Conservation (phyloP, 2,329 filamentous ascomycete species). For the Akanthomyces muscarius region DNA sequence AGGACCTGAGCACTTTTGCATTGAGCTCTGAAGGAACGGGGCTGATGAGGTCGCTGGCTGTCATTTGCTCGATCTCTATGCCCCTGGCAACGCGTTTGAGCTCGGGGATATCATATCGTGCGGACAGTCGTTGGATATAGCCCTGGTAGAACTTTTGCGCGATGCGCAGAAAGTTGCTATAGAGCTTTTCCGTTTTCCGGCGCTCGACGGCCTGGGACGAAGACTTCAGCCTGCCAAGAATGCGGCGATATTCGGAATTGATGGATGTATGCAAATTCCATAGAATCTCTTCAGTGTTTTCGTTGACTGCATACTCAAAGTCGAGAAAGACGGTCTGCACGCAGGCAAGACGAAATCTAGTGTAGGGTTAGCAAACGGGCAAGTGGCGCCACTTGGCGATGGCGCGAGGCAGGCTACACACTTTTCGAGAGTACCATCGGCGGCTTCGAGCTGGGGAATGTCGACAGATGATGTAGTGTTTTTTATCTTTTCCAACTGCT, state of each 20-base stretch:
- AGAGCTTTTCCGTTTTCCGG: conserved; percentile 77
- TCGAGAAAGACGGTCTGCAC: conserved; percentile 70
- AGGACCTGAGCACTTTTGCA: conserved; percentile 64
- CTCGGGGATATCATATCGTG: conserved; percentile 51
- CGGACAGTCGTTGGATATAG: conserved; percentile 73
- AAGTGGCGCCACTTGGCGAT: conserved; percentile 5
- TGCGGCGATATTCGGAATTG: conserved; percentile 72
- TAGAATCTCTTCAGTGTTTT: conserved; percentile 64
- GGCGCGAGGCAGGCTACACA: conserved; percentile 26
- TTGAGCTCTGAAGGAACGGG: conserved; percentile 48
- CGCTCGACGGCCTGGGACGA: conserved; percentile 56
- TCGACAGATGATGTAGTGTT: conserved; percentile 34
- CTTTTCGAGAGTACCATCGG: conserved; percentile 42
- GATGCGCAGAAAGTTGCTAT: conserved; percentile 79
- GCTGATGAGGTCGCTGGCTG: conserved; percentile 40
- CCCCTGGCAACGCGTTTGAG: conserved; percentile 41
- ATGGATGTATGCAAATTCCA: conserved; percentile 78
- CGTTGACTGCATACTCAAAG: conserved; percentile 59
- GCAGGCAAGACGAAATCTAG: conserved; percentile 66
- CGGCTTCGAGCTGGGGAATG: conserved; percentile 40
- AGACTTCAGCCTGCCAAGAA: conserved; percentile 53
- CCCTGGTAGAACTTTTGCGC: conserved; percentile 85
- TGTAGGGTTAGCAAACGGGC: conserved; percentile 17
- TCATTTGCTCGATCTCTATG: conserved; percentile 41
- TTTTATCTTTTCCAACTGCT: conserved; percentile 41